These are phyloP conservation scores for Calonectria montana DNA, from an alignment of 2,329 filamentous ascomycete genomes.

Conservation along the genomic window DNA sequence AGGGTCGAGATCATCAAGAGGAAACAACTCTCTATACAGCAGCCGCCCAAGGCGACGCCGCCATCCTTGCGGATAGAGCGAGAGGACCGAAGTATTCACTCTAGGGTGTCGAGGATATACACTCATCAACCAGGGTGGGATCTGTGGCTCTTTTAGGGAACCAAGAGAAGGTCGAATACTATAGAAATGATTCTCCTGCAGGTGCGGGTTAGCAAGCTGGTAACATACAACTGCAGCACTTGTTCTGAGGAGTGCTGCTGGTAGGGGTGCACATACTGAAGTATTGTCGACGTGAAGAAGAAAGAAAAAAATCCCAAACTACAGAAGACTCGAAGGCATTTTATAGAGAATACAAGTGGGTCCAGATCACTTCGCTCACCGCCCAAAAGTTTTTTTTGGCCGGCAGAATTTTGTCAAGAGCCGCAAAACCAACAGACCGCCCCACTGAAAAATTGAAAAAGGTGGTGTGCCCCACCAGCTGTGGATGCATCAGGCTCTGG, in stretches of 20 bases:
- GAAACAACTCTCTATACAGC: conserved; percentile 82
- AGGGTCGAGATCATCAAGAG: conserved; percentile 91
- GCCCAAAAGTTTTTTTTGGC: conserved; percentile 48
- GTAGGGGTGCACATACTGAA: conserved; percentile 60
- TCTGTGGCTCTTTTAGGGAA: conserved; percentile 94
- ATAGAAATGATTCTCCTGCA: conserved; percentile 93
- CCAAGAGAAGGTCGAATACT: conserved; percentile 94
- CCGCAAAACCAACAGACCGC: not conserved
- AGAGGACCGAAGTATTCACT: conserved; percentile 51
- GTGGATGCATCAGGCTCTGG: conserved; percentile 13
- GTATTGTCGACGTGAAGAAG: conserved; percentile 72
- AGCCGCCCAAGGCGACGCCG: conserved; percentile 52
- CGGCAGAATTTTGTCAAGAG: conserved; percentile 37
- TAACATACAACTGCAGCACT: not conserved
- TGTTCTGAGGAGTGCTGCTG: conserved; percentile 29
- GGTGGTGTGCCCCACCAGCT: not conserved
- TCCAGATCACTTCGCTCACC: conserved; percentile 42
- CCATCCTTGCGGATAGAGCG: conserved; percentile 61
- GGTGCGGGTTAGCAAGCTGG: not conserved
- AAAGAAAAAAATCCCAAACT: conserved; percentile 56
- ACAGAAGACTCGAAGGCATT: conserved; percentile 43
- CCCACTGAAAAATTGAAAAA: conserved; percentile 1
- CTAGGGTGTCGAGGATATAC: conserved; percentile 78
- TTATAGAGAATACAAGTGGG: conserved; percentile 54
- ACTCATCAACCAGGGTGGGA: conserved; percentile 67